Conservation (phyloP, 495 filamentous ascomycete species). For the Massariosphaeria phaeospora region DNA sequence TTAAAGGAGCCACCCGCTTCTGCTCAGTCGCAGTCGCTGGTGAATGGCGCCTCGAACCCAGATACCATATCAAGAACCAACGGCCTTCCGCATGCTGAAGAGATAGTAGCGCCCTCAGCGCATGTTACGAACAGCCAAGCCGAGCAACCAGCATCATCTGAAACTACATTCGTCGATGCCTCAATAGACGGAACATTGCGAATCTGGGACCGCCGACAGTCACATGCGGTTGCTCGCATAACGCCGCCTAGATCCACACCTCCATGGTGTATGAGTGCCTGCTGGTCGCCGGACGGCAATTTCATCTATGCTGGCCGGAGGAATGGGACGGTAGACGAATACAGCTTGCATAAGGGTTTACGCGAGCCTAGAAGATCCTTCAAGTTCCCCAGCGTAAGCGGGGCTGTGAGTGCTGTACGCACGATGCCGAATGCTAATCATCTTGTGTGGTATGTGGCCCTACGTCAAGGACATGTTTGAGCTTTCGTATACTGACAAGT, state of each 20-base stretch:
- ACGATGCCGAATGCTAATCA: constrained; percentile 93
- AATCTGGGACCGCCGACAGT: constrained; percentile 83
- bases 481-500: neutral
- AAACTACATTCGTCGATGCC: constrained; percentile 78
- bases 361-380: constrained; percentile 71
- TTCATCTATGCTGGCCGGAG: constrained; percentile 88
- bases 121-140: constrained; percentile 28
- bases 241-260: constrained; percentile 64
- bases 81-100: constrained; percentile 52
- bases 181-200: constrained; percentile 83
- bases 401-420: constrained; percentile 76
- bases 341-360: constrained; percentile 77
- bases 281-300: constrained; percentile 94
- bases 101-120: constrained; percentile 29
- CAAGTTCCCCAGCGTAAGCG: constrained; percentile 84
- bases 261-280: constrained; percentile 98
- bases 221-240: constrained; percentile 72
- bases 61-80: constrained; percentile 36
- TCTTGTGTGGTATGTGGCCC: constrained; percentile 67
- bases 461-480: no score
- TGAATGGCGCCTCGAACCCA: constrained; percentile 14
- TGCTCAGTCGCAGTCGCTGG: neutral
- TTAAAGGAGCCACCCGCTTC: constrained; percentile 7
- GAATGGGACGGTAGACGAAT: constrained; percentile 95
- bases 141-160: constrained; percentile 42